Base-by-base conservation (phyloP, 2,329 filamentous ascomycete species). In the Fusarium chlamydosporum region DNA sequence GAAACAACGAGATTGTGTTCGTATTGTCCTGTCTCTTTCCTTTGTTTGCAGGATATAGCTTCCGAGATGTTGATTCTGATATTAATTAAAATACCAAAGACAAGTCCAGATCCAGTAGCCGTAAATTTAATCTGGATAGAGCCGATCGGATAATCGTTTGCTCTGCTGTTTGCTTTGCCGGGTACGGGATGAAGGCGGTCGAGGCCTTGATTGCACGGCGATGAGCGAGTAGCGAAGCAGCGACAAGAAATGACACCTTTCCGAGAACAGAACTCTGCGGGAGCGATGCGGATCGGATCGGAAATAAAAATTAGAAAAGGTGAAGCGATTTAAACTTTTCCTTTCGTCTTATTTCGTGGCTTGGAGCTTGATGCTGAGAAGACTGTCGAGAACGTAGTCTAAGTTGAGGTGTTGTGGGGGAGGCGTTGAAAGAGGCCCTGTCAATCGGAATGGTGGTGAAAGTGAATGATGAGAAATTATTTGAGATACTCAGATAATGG, bases 371-470 rank as follows among this genome's bases (percentile, higher is more conserved):
- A 23, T 23, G 23, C 7, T 16, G 23, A 29, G 47, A 40, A 23
- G 23, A 23, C 23, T 23, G 23, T 23, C 57, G 42, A 61, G 42
- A 43, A 37, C 38, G 18, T 33, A 46, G 46, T 61, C 52, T 47
- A 45, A 42, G 35, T 45, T 35, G 56, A 53, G 11, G 11, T 35
- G 45, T 42, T 60, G 65, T 60, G 65, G 65, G 59, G 64, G 64
- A 65, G 53, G 65, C 50, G 50, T 59, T 31, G 45, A 33, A 38
- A 47, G 50, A 33, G 58, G 45, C n/a, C 46, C 46, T 43, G 29
- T 27, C 47, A 60, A 57, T 42, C 37, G 65, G 65, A 68, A 68
- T 68, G 65, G 51, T 68, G 66, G 65, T 68, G 41, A 65, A 68
- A 68, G 60, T 61, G 56, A 61, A 60, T 51, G 37, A 41, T 61